These are phyloP conservation scores for Coleophoma cylindrospora DNA, from an alignment of 2,329 filamentous ascomycete genomes.

Conservation along the genomic window DNA sequence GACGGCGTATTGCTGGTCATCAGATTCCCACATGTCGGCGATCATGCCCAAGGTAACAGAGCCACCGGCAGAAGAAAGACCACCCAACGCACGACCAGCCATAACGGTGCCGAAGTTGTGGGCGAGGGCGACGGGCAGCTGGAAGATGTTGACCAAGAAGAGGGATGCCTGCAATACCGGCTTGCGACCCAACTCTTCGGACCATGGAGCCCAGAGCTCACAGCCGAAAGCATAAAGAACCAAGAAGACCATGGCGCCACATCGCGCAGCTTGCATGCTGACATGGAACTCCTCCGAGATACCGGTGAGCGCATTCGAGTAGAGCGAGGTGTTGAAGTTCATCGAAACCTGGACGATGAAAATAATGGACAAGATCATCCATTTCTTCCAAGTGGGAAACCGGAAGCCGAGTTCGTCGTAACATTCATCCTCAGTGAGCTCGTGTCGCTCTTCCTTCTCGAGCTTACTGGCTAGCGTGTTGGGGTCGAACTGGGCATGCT, in stretches of 20 bases:
- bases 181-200: conserved; percentile 75
- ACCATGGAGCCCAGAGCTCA: conserved; percentile 85
- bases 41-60: conserved; percentile 73
- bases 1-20: conserved; percentile 70
- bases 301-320: conserved; percentile 63
- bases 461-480: too few species aligned
- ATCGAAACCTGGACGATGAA: conserved; percentile 71
- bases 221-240: conserved; percentile 80
- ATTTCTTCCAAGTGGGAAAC: conserved; percentile 60
- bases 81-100: conserved; percentile 65
- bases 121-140: conserved; percentile 66
- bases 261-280: conserved; percentile 62
- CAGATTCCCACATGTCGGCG: conserved; percentile 67
- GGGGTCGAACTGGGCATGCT: too few species aligned
- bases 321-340: conserved; percentile 75
- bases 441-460: too few species aligned
- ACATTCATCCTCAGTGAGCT: conserved; percentile 46
- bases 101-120: conserved; percentile 68
- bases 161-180: conserved; percentile 69
- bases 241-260: conserved; percentile 74
- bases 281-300: conserved; percentile 65
- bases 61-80: conserved; percentile 66
- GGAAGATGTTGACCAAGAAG: conserved; percentile 73
- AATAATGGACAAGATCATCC: conserved; percentile 68
- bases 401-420: conserved; percentile 61